A percentile compares a stretch with the other conserved stretches of the same genome.
phyloP scores from a whole-genome alignment of 306 rosid species.

The Inga leiocalycina region DNA sequence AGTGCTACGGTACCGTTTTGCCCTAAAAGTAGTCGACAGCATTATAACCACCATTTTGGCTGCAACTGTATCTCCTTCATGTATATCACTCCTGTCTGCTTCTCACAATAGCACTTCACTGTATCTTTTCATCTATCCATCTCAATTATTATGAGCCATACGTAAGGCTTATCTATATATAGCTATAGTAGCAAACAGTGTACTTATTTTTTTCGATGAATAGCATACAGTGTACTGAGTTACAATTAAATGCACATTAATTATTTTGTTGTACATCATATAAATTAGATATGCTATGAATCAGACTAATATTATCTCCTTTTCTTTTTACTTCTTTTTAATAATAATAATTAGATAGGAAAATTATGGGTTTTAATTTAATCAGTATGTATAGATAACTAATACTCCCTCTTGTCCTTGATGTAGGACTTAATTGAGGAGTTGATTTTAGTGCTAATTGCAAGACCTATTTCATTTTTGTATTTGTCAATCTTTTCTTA shows the following conservation, averaged over 20 bases:
- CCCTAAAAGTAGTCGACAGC: background rate
- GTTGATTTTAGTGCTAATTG: too few species aligned
- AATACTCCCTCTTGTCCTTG: too few species aligned
- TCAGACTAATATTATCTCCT: background rate
- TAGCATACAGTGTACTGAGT: background rate
- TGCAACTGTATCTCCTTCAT: background rate
- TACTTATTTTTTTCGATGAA: too few species aligned
- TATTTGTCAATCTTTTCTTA: too few species aligned
- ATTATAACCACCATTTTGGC: slow-evolving; percentile 22
- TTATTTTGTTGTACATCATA: background rate
- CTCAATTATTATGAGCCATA: slow-evolving; percentile 5
- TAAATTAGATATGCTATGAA: background rate
- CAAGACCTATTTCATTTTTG: too few species aligned
- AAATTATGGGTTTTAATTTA: background rate
- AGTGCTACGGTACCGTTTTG: background rate
- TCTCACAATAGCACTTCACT: background rate
- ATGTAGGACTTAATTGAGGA: too few species aligned
- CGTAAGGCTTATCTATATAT: background rate
- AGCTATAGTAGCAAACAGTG: background rate
- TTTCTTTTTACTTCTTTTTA: background rate
- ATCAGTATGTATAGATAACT: background rate
- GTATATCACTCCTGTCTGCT: background rate
- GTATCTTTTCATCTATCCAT: background rate
- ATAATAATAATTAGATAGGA: background rate
- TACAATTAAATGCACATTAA: background rate